A percentile compares a stretch with the other conserved stretches of the same genome.
These are phyloP conservation scores for Passalora sequoiae DNA, from an alignment of 2,329 filamentous ascomycete genomes.

Conservation along the genomic window DNA sequence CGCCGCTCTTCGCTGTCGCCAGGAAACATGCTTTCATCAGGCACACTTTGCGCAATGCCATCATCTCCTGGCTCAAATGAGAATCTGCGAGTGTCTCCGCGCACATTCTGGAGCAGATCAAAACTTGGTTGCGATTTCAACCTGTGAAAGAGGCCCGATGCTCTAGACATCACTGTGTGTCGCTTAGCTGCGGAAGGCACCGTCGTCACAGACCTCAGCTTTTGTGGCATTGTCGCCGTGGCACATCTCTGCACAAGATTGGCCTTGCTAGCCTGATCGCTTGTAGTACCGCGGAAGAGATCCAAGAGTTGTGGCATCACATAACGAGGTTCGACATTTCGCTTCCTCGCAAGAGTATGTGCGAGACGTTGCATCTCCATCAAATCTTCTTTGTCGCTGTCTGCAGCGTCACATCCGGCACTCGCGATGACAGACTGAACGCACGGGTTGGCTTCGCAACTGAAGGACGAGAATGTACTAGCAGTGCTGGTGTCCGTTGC, in stretches of 20 bases:
- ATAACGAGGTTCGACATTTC: constrained; percentile 31
- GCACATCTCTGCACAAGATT: neutral
- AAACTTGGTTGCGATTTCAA: constrained; percentile 24
- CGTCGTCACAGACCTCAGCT: constrained; percentile 8
- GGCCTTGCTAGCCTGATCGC: neutral
- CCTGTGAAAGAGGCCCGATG: constrained; percentile 30
- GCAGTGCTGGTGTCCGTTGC: neutral
- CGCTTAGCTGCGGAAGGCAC: constrained; percentile 12
- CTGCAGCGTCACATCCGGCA: constrained; percentile 26
- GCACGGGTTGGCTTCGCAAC: constrained; percentile 31
- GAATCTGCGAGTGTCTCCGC: constrained; percentile 32
- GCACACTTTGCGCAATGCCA: constrained; percentile 13
- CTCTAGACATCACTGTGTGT: constrained; percentile 27
- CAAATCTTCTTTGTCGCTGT: constrained; percentile 17
- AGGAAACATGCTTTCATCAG: neutral
- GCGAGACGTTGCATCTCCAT: constrained; percentile 35
- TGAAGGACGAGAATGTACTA: constrained; percentile 34
- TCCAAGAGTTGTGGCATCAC: constrained; percentile 35
- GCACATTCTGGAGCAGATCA: constrained; percentile 10
- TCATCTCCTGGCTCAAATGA: constrained; percentile 44
- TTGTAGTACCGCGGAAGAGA: constrained; percentile 23
- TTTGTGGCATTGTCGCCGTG: neutral
- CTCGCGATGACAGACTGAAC: neutral
- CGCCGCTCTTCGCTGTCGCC: constrained; percentile 9
- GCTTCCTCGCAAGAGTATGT: constrained; percentile 32